A percentile compares a stretch with the other conserved stretches of the same genome.
Evolutionary conservation across 2,329 filamentous ascomycete species (phyloP).

Genomic region (Arthroderma sp.): DNA sequence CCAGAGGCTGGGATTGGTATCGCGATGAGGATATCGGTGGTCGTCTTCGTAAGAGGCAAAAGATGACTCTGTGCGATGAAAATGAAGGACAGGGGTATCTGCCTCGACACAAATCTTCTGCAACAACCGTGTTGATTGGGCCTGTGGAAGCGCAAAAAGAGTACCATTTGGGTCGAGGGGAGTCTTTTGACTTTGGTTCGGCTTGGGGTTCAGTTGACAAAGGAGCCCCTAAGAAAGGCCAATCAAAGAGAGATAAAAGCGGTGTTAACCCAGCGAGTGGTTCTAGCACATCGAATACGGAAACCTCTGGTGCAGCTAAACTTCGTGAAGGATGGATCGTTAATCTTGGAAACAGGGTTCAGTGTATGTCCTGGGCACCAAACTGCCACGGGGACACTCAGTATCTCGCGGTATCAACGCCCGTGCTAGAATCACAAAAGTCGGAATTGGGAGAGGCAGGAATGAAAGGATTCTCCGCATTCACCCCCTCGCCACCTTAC

Average conservation of each 20-base stretch:
- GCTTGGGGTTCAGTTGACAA: conserved; percentile 24
- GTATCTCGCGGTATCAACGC: conserved; percentile 41
- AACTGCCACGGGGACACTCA: conserved; percentile 35
- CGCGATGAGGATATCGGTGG: conserved; percentile 27
- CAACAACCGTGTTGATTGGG: conserved; percentile 39
- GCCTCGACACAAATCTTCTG: conserved; percentile 16
- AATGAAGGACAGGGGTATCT: conserved; percentile 33
- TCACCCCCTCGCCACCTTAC: conserved; percentile 36
- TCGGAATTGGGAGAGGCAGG: conserved; percentile 15
- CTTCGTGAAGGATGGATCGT: conserved; percentile 40
- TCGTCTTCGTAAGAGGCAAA: conserved; percentile 32
- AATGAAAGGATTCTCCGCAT: conserved; percentile 34
- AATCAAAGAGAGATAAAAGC: conserved; percentile 5
- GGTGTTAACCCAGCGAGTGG: conserved; percentile 1
- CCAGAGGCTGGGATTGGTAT: conserved; percentile 42
- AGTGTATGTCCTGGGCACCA: conserved; percentile 37
- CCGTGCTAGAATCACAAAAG: conserved; percentile 27
- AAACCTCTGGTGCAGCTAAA: conserved; percentile 10
- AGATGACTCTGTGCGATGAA: conserved; percentile 20
- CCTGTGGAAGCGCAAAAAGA: conserved; percentile 32
- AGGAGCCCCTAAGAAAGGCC: conserved; percentile 6
- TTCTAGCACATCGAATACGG: not conserved
- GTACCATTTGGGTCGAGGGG: conserved; percentile 29
- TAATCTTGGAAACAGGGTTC: conserved; percentile 41
- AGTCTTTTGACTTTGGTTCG: conserved; percentile 33